These are phyloP conservation scores for Proteromonas lacertae DNA, from an alignment of 352 stramenopile species.

Conservation along the genomic window DNA sequence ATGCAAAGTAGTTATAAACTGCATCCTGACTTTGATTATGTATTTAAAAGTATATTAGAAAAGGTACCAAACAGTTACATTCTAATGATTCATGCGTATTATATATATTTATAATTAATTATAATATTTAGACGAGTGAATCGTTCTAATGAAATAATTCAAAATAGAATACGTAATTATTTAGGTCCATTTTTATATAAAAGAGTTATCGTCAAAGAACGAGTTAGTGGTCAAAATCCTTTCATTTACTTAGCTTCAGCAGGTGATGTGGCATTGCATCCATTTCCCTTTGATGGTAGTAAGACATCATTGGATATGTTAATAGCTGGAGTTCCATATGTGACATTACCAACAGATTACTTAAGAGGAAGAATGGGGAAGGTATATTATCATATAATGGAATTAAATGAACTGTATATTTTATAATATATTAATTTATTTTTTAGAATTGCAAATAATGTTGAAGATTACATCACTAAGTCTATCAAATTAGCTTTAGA, in stretches of 20 bases:
- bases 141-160: constrained; percentile 7
- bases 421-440: no score
- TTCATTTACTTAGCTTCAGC: constrained; percentile 7
- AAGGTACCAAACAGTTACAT: no score
- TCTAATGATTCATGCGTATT: no score
- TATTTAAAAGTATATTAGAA: constrained; percentile 14
- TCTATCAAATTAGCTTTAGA: no score
- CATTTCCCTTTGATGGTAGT: constrained; percentile 19
- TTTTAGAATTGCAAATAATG: no score
- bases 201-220: neutral
- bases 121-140: constrained; percentile 7
- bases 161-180: neutral
- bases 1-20: constrained; percentile 25
- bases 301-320: constrained; percentile 16
- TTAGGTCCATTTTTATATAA: neutral
- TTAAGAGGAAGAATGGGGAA: constrained; percentile 13
- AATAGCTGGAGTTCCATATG: constrained; percentile 8
- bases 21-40: constrained; percentile 13
- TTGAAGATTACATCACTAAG: no score
- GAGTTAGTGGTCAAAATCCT: constrained; percentile 7
- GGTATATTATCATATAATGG: constrained; percentile 10
- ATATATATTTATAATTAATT: constrained; percentile 4
- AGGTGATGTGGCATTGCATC: constrained; percentile 14
- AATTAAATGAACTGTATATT: constrained; percentile 5
- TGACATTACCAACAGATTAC: constrained; percentile 10